Evolutionary conservation across 139 green algal species (phyloP).

Genomic region (Zygnema circumcarinatum): DNA sequence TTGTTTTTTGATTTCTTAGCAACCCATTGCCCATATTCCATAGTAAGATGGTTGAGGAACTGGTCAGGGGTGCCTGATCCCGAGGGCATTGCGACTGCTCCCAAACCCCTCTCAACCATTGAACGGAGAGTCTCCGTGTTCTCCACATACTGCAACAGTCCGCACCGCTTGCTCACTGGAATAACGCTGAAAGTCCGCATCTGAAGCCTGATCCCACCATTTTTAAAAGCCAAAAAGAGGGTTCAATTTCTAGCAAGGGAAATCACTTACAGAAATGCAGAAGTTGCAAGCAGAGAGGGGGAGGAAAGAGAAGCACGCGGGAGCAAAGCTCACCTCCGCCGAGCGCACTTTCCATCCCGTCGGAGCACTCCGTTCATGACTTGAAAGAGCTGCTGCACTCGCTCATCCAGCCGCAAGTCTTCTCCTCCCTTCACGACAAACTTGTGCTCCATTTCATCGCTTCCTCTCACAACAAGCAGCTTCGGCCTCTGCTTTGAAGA

Average conservation of each 20-base stretch:
- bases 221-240: neutral
- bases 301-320: neutral
- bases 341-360: neutral
- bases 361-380: conserved; percentile 70
- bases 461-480: conserved; percentile 68
- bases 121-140: conserved; percentile 60
- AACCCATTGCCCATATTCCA: conserved; percentile 24
- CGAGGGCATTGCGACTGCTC: neutral
- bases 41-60: neutral
- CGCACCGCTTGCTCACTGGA: conserved; percentile 66
- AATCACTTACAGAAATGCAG: neutral
- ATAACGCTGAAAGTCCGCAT: conserved; percentile 72
- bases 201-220: conserved; percentile 41
- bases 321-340: conserved; percentile 1
- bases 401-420: conserved; percentile 77
- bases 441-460: conserved; percentile 43
- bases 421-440: conserved; percentile 76
- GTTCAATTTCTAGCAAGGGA: neutral
- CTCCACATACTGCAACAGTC: conserved; percentile 73
- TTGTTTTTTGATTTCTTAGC: too few species aligned
- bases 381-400: conserved; percentile 74
- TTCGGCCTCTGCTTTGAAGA: conserved; percentile 80
- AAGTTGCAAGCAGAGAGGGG: neutral
- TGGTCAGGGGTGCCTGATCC: conserved; percentile 1
- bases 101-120: conserved; percentile 8